phyloP scores from a whole-genome alignment of 2,329 filamentous ascomycete species.

The Aciculosporium take region DNA sequence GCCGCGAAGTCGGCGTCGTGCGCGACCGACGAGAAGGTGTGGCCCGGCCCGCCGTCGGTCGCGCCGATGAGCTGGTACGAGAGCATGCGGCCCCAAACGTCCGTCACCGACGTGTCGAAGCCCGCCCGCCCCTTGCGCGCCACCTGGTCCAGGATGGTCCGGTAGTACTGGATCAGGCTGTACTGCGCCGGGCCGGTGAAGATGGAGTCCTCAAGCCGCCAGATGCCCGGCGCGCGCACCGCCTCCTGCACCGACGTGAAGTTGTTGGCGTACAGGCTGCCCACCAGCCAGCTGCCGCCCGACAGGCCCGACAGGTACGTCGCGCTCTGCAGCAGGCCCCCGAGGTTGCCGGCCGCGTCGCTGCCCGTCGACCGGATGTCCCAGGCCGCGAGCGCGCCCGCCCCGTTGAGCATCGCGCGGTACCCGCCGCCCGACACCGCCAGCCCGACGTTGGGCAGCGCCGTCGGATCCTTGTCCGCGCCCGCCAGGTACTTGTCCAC shows the following conservation, averaged over 20 bases:
- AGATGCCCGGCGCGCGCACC: conserved; percentile 22
- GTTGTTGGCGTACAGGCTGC: conserved; percentile 74
- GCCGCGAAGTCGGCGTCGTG: conserved; percentile 27
- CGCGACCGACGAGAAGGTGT: conserved; percentile 64
- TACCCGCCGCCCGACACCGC: conserved; percentile 77
- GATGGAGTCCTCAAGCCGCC: conserved; percentile 28
- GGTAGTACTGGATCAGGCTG: conserved; percentile 26
- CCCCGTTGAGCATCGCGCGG: conserved; percentile 72
- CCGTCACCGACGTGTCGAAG: conserved; percentile 55
- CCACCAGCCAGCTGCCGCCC: conserved; percentile 72
- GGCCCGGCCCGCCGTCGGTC: conserved; percentile 55
- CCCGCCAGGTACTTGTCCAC: conserved; percentile 51
- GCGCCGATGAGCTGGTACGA: conserved; percentile 74
- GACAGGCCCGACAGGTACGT: conserved; percentile 74
- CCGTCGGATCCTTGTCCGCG: conserved; percentile 16
- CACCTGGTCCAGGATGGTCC: conserved; percentile 21
- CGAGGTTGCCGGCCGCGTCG: conserved; percentile 46
- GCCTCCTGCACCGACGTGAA: conserved; percentile 46
- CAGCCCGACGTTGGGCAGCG: conserved; percentile 49
- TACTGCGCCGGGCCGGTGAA: conserved; percentile 24
- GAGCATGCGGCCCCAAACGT: conserved; percentile 81
- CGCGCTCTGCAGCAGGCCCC: conserved; percentile 64
- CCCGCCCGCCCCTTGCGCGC: conserved; percentile 25
- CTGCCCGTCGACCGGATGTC: conserved; percentile 50
- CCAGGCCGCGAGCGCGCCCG: conserved; percentile 64